Conservation (phyloP, 345 rosid genomes). For the Eucalyptus melliodora region DNA sequence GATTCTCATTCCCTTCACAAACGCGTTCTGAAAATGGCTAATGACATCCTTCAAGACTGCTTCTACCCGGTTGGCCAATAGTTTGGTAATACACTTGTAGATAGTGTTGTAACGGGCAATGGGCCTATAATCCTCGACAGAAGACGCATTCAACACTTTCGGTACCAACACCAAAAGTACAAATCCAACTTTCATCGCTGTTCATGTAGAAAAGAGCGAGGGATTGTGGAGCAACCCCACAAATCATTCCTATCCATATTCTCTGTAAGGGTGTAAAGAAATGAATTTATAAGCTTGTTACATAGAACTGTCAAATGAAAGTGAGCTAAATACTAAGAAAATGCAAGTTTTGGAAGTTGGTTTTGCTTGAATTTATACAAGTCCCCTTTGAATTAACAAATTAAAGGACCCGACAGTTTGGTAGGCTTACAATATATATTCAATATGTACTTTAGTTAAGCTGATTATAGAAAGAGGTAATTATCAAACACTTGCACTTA, state of each 20-base stretch:
- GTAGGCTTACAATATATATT: neutral
- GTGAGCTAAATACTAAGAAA: neutral
- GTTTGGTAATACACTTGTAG: no score
- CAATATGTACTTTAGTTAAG: neutral
- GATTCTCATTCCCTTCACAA: no score
- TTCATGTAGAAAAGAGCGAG: neutral
- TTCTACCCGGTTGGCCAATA: no score
- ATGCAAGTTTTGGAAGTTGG: neutral
- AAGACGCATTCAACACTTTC: no score
- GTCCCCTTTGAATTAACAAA: neutral
- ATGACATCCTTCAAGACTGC: no score
- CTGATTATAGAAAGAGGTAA: neutral
- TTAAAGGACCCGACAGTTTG: neutral
- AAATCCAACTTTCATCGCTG: neutral
- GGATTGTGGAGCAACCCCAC: neutral
- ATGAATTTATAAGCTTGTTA: neutral
- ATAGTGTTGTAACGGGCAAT: no score
- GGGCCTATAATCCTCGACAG: no score
- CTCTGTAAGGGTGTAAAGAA: neutral
- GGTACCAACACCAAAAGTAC: no score
- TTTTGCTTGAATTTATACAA: neutral
- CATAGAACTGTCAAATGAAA: neutral
- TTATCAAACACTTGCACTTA: neutral
- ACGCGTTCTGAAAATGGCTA: no score
- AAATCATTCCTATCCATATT: neutral